Evolutionary conservation across 805 yeast genomes (phyloP), one percentile per base, ranked within the genome.

Genomic region (Deakozyma indianensis): DNA sequence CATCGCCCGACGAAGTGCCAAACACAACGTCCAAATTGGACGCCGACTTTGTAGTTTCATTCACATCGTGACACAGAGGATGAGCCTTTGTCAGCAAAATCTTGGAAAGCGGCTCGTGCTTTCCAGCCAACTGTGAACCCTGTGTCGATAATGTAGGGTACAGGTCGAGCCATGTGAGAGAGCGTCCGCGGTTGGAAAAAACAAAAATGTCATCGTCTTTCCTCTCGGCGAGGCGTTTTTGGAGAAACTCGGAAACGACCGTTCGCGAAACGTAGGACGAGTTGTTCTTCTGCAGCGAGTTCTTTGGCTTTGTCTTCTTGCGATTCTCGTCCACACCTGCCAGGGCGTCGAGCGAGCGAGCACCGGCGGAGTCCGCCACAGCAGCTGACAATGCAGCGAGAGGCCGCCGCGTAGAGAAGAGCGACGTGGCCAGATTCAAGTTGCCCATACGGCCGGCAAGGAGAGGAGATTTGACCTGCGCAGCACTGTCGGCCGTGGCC

Each of bases 1-100:
- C 58, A 52, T 78, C 85, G n/a, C 90, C 86, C 1, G 77, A 62
- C 18, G 79, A 73, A 50, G 77, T 71, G 1, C 90, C 92, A 18
- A 79, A 50, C 1, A 77, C 61, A 4, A 78, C 64, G 44, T 78
- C 78, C 4, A 81, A 47, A 41, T 60, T 61, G 25, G 52, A 52
- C 22, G 55, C 43, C 22, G 61, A 48, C 32, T 51, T 50, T 3
- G 68, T 63, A 25, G 48, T 43, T 22, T 35, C 45, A 51, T 67
- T 66, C 16, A 67, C 51, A 45, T 60, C 65, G 43, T 63, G 69
- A 47, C 65, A 61, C 22, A 65, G 49, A 5, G 69, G 68, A 53
- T 65, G 64, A 14, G 66, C 63, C 48, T 58, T 57, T 9, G 68
- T 56, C 48, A 66, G 58, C 44, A 66, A 52, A 29, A 68, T 50